Evolutionary conservation across 2,329 filamentous ascomycete genomes (phyloP).

Genomic region (Chrysosporium keratinophilum): DNA sequence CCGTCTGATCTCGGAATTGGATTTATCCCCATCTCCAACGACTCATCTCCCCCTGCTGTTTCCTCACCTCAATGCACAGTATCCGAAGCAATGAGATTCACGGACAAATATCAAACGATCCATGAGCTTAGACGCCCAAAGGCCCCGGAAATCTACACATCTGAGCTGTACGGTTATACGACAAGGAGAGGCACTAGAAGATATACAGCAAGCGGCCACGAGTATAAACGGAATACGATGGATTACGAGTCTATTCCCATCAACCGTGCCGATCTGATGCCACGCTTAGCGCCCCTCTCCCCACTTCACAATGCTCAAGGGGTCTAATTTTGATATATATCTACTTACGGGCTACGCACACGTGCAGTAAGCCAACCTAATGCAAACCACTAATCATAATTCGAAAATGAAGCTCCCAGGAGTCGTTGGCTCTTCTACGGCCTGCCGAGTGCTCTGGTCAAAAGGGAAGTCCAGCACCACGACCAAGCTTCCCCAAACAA

Average conservation of each 20-base stretch:
- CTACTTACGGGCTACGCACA: not conserved
- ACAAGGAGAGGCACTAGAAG: constrained; percentile 3
- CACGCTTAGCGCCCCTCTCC: not conserved
- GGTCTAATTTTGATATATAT: not conserved
- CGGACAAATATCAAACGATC: constrained; percentile 2
- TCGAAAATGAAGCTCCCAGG: too few species aligned
- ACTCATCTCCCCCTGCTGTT: constrained; percentile 1
- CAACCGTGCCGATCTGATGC: not conserved
- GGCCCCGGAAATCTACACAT: constrained; percentile 1
- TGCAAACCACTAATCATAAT: not conserved
- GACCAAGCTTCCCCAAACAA: too few species aligned
- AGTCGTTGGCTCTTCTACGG: too few species aligned
- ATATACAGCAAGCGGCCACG: constrained; percentile 8
- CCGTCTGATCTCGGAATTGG: constrained; percentile 14
- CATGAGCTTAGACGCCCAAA: not conserved
- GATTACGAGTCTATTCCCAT: not conserved
- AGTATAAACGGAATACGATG: constrained; percentile 6
- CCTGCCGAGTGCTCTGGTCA: too few species aligned
- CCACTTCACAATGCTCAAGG: not conserved
- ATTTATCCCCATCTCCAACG: constrained; percentile 16
- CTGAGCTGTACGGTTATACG: constrained; percentile 6
- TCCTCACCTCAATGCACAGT: constrained; percentile 5
- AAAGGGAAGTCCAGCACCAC: too few species aligned
- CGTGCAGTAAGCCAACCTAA: not conserved
- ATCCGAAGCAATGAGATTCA: not conserved